Conservation (phyloP, 495 filamentous ascomycete species). For the Geopyxis carbonaria region DNA sequence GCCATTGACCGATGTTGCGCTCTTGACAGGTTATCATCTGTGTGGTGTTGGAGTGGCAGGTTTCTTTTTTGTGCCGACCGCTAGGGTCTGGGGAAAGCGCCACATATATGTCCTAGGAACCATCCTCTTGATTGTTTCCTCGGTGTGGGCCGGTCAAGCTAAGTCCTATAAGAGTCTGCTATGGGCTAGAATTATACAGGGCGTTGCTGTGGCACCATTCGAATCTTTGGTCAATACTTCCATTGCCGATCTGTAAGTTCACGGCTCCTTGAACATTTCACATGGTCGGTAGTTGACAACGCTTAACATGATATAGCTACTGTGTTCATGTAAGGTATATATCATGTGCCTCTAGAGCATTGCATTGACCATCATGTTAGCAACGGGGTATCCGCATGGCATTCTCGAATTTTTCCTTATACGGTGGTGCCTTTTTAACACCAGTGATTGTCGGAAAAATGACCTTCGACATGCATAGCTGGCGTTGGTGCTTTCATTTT, state of each 20-base stretch:
- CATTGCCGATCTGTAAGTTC: conserved; percentile 50
- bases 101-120: conserved; percentile 74
- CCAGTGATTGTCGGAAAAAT: conserved; percentile 79
- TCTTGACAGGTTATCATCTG: conserved; percentile 65
- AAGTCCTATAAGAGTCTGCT: conserved; percentile 50
- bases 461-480: conserved; percentile 47
- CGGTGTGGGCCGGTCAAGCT: conserved; percentile 60
- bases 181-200: conserved; percentile 61
- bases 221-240: conserved; percentile 61
- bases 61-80: conserved; percentile 67
- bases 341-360: background rate
- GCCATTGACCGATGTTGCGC: conserved; percentile 52
- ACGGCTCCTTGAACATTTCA: background rate
- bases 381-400: conserved; percentile 82
- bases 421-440: conserved; percentile 83
- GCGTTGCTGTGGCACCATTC: conserved; percentile 57
- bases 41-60: conserved; percentile 67
- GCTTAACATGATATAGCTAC: conserved; percentile 10
- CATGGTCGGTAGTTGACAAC: no score
- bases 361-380: conserved; percentile 24
- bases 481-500: conserved; percentile 65
- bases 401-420: conserved; percentile 69
- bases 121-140: conserved; percentile 50
- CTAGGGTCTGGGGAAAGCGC: conserved; percentile 82
- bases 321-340: conserved; percentile 49